phyloP scores from a whole-genome alignment of 805 yeast species.

The Saturnispora ahearnii region DNA sequence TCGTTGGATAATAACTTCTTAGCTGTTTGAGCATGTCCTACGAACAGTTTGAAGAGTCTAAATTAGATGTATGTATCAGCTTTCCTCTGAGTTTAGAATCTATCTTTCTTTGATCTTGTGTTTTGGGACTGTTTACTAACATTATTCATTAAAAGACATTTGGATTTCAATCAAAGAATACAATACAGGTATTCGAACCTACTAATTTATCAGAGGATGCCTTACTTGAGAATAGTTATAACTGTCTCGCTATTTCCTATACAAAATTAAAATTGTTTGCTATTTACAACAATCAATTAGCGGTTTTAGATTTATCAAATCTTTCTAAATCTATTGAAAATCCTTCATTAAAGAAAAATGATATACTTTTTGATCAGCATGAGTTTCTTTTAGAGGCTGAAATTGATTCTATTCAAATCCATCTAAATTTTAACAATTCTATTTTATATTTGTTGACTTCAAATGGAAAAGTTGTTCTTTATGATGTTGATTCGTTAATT shows the following conservation, averaged over 20 bases:
- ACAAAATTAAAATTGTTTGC: conserved; percentile 17
- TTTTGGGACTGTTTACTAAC: conserved; percentile 6
- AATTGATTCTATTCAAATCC: conserved; percentile 15
- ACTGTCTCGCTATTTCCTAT: conserved; percentile 18
- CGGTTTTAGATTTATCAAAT: conserved; percentile 14
- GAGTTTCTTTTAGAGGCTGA: background rate
- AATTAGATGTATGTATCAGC: conserved; percentile 19
- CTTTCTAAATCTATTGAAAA: conserved; percentile 15
- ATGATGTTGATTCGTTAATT: conserved; percentile 4
- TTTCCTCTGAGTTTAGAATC: background rate
- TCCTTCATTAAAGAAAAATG: conserved; percentile 9
- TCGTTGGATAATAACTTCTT: no score
- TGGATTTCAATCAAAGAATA: conserved; percentile 24
- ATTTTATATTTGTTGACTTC: conserved; percentile 13
- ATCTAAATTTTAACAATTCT: conserved; percentile 18
- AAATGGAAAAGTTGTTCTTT: conserved; percentile 5
- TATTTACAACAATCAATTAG: conserved; percentile 13
- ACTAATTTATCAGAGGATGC: conserved; percentile 1
- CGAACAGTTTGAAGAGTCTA: conserved; percentile 12
- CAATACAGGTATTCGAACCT: conserved; percentile 19
- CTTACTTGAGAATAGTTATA: conserved; percentile 6
- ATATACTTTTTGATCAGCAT: conserved; percentile 1
- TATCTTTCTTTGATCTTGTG: no score
- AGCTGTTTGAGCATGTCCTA: conserved; percentile 6
- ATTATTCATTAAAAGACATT: conserved; percentile 15